phyloP scores from a whole-genome alignment of 208 protist species.

The Trypanosoma avium region DNA sequence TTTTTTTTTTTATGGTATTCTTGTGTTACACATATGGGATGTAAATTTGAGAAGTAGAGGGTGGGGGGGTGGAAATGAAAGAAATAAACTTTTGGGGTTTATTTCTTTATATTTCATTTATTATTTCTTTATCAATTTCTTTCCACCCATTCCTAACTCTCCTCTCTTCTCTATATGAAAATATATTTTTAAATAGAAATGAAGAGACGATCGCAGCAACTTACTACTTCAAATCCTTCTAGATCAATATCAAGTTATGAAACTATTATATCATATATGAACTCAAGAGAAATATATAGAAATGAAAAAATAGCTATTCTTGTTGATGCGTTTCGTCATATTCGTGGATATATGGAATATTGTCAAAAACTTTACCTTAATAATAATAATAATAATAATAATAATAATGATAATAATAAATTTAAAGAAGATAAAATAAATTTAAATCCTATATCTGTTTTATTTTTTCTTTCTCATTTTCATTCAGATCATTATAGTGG shows the following conservation, averaged over 20 bases:
- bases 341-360: conserved; percentile 9
- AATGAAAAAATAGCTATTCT: conserved; percentile 36
- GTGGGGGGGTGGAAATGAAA: too few relatives aligned
- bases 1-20: conserved; percentile 11
- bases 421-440: too few relatives aligned
- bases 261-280: conserved; percentile 46
- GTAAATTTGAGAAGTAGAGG: too few relatives aligned
- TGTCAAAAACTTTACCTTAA: neutral
- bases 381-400: neutral
- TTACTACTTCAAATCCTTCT: too few relatives aligned
- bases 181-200: too few relatives aligned
- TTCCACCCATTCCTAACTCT: too few relatives aligned
- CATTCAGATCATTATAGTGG: conserved; percentile 93
- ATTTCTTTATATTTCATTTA: conserved; percentile 6
- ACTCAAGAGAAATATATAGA: conserved; percentile 52
- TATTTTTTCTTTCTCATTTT: conserved; percentile 91
- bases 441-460: too few relatives aligned
- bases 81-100: too few relatives aligned
- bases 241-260: neutral
- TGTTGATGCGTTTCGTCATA: conserved; percentile 73
- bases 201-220: too few relatives aligned
- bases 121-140: too few relatives aligned
- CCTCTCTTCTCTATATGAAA: too few relatives aligned
- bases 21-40: too few relatives aligned
- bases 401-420: neutral